Evolutionary conservation across 805 yeast genomes (phyloP), one percentile per base, ranked within the genome.

Genomic region (Saturnispora sanitii): DNA sequence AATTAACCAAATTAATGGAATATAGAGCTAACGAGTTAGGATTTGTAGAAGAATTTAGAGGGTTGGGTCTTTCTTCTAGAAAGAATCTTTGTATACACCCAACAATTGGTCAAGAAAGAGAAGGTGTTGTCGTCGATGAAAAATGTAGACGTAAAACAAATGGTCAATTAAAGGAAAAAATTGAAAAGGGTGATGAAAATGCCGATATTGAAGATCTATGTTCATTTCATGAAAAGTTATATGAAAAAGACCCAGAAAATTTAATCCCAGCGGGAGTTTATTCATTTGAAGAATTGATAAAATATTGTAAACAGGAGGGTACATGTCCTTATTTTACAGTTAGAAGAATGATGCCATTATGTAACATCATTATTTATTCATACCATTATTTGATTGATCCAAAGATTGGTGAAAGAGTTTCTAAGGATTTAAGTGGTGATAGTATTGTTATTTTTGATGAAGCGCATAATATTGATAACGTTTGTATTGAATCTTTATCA

Each of bases 401-500:
- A 17, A 92, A 92, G 57, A 92, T 92, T 58, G 92, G 97, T 2
- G 96, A 87, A 49, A 69, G 98, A 46, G 99, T 92, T 17, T 87
- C 96, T 4, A 76, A 72, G 47, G 97, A 92, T 55, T 71, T 92
- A 38, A 83, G 95, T 16, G 85, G 87, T 50, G 97, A 92, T 55
- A 75, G 94, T 41, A 92, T 92, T 45, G 82, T 92, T 46, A 94
- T 92, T 30, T 92, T 92, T 57, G 99, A 92, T 64, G 99, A 92
- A 65, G 98, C 98, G 36, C 99, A 92, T 61, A 92, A 92, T 63
- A 92, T 92, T 42, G 98, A 92, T 69, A 92, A 92, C 68, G 99
- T 92, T 43, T 92, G 99, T 66, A 92, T 92, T 43, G 99, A 92
- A 60, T 84, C 97, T 0, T 62, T 92, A 32, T 85, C 96, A 5